Base-by-base conservation (phyloP, 352 stramenopile species). In the Phytophthora syringae region DNA sequence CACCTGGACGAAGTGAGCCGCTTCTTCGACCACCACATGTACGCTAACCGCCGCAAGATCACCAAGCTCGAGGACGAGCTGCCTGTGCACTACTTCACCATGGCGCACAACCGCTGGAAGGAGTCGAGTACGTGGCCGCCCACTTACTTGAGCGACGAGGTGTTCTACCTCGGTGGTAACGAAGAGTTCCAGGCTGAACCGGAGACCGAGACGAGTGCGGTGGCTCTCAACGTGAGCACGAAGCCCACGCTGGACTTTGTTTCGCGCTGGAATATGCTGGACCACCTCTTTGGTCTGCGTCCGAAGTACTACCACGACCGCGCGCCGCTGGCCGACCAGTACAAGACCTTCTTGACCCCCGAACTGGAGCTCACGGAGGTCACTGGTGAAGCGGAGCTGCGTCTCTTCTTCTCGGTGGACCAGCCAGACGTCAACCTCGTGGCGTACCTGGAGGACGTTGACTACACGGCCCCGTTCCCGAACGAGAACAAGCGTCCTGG, bases 21-120 rank as follows among this genome's bases (percentile, higher is more conserved):
- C 44, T 94, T 92, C 79, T 88, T 94, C 49, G 86, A 94, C 55
- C 76, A 89, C 74, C 86, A 93, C 68, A 68, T 90, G 64, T 94
- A 89, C 70, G 44, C 57, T 18, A 86, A 91, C 45, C 84, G 84
- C 50, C 74, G 79, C 37, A 67, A 75, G 52, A 69, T 88, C 43
- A 75, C 82, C 16, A 69, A 74, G 44, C 30, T 93, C n/a, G 78
- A 90, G 30, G 72, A 82, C 6, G 86, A 94, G 36, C 72, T 89
- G 48, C 82, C 84, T 22, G 82, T 94, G 48, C 86, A 94, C 74
- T 94, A 92, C 71, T 94, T 82, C 66, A 87, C 84, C 15, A 63
- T 93, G 44, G 86, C 84, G 15, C 84, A 94, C 71, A 82, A 83
- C 58, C 79, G 79, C 52, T 94, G 86, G 86, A 92, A 93, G 61